These are phyloP conservation scores for Cordyceps fumosorosea DNA, from an alignment of 2,329 filamentous ascomycete species.

Conservation along the genomic window DNA sequence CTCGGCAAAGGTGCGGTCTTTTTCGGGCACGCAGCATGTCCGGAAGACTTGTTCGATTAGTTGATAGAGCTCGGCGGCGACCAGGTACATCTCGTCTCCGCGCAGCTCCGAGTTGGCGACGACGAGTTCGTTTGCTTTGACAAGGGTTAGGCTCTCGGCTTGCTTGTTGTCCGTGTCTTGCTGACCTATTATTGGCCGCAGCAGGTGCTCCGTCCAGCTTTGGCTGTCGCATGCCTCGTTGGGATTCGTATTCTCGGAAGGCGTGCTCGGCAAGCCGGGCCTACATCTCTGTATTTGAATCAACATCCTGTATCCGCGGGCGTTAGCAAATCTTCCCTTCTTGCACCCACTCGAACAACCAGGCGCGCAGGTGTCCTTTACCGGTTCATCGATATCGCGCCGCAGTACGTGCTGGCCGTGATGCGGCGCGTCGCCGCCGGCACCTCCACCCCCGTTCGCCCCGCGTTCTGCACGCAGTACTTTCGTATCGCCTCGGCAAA, in stretches of 20 bases:
- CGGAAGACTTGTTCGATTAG: slow-evolving; percentile 1
- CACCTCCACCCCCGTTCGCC: too few relatives aligned
- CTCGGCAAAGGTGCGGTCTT: neutral
- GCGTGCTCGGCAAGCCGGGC: neutral
- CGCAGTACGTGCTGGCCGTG: neutral
- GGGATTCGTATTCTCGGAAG: neutral
- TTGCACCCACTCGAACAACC: too few relatives aligned
- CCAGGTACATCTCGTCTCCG: neutral
- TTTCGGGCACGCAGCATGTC: neutral
- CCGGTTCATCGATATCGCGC: slow-evolving; percentile 5
- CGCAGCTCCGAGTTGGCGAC: neutral
- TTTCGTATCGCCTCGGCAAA: slow-evolving; percentile 4
- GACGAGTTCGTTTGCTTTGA: neutral
- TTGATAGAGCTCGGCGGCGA: neutral
- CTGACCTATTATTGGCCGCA: neutral
- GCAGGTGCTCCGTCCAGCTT: slow-evolving; percentile 1
- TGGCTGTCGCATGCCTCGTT: neutral
- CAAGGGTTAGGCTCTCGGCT: neutral
- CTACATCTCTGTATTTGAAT: neutral
- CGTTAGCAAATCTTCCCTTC: too few relatives aligned
- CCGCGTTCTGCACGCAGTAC: neutral
- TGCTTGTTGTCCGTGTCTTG: neutral
- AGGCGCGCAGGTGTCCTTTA: neutral
- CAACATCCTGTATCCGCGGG: neutral
- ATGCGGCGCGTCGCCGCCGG: neutral